Base-by-base conservation (phyloP, 108 stramenopile species). In the Mayamaea pseudoterrestris region DNA sequence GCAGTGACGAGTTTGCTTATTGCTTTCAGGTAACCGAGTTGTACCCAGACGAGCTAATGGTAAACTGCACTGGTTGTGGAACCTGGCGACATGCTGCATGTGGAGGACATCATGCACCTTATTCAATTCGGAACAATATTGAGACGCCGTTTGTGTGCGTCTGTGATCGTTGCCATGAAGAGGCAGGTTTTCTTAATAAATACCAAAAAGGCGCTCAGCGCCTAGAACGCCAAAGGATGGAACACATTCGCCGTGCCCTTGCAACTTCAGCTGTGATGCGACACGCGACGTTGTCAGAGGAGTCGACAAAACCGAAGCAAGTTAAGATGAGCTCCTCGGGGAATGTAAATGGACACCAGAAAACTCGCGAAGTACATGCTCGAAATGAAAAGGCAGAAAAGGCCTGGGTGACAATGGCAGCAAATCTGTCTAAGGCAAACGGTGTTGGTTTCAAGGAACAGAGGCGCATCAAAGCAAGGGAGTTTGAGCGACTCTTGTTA, bases 31-130 rank as follows among this genome's bases (percentile, higher is more conserved):
- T 80, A 3, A 82, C 88, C 5, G 80, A 84, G 47, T 41, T 57
- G 0, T 79, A 82, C 35, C 74, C 74, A 6, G 65, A 72, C 47
- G 76, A 84, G 1, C 22, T 74, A 0, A 84, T 90, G 80, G 74
- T 90, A 14, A 80, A 80, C 36, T 90, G 88, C 58, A 84, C 88
- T 2, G 41, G 58, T 9, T 90, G 88, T 57, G 81, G 83, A 12
- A 82, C 88, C 16, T 90, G 88, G 88, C 60, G 88, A 4, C 88
- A 90, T 53, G 66, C 79, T 25, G 66, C 65, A 50, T 90, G 88
- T 57, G 88, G 88, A 29, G 88, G 88, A 3, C 88, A 90, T 53
- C 63, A 80, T 57, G 83, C 76, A 28, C 70, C 59, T 17, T 73
- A 68, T 31, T 73, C 80, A 2, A 46, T 72, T 11, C 66, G 69